Conservation (phyloP, 2,329 filamentous ascomycete genomes). For the Cladophialophora psammophila region DNA sequence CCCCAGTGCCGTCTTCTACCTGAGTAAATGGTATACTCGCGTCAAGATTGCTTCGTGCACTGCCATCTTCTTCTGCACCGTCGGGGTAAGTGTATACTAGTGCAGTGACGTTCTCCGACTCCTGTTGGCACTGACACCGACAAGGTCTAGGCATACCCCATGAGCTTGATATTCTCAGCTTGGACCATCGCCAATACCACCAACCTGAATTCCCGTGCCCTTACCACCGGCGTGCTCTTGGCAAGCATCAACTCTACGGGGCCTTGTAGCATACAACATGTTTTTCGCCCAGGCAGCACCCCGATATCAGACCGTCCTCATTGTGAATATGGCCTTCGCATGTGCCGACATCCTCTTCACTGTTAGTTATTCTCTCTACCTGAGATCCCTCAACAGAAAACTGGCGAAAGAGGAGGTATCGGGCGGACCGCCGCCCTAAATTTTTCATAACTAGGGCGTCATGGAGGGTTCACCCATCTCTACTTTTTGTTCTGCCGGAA, state of each 20-base stretch:
- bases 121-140: background rate
- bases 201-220: constrained; percentile 18
- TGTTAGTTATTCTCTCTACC: constrained; percentile 7
- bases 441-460: background rate
- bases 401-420: constrained; percentile 6
- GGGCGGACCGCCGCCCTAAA: background rate
- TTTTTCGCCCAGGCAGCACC: constrained; percentile 13
- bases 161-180: constrained; percentile 8
- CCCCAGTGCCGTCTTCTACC: constrained; percentile 54
- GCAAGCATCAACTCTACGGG: background rate
- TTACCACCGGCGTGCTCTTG: constrained; percentile 9
- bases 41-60: constrained; percentile 47
- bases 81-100: constrained; percentile 3
- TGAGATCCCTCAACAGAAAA: constrained; percentile 13
- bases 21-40: constrained; percentile 1
- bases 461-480: too few species aligned
- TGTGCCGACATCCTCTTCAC: constrained; percentile 13
- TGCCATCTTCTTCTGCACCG: constrained; percentile 49
- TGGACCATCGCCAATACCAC: constrained; percentile 13
- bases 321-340: constrained; percentile 14
- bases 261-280: constrained; percentile 6
- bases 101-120: background rate
- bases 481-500: too few species aligned
- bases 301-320: constrained; percentile 13
- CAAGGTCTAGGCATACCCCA: constrained; percentile 14